Conservation (phyloP, 257 asterid species). For the Henckelia pumila region DNA sequence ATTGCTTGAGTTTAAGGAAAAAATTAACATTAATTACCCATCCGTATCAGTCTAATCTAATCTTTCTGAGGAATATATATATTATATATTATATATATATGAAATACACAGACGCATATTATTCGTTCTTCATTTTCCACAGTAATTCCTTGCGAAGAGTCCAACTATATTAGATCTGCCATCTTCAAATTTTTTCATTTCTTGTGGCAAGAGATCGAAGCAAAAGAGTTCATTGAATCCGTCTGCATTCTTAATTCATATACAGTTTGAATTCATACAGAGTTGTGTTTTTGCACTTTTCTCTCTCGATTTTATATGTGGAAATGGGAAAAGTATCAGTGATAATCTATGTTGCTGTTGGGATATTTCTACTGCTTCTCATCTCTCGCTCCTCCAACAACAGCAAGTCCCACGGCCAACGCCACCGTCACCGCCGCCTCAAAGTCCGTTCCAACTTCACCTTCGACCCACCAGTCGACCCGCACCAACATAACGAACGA, state of each 20-base stretch:
- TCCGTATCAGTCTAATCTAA: too few relatives aligned
- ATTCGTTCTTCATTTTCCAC: background rate
- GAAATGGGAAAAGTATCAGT: conserved; percentile 71
- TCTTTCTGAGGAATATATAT: too few relatives aligned
- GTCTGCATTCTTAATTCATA: background rate
- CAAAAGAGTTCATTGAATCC: background rate
- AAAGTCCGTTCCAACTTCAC: conserved; percentile 84
- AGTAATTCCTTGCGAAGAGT: background rate
- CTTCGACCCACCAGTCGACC: conserved; percentile 36
- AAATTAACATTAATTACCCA: too few relatives aligned
- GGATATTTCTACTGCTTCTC: conserved; percentile 54
- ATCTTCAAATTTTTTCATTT: background rate
- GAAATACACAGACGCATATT: too few relatives aligned
- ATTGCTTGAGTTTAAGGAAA: too few relatives aligned
- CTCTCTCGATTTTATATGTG: conserved; percentile 29
- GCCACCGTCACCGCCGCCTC: conserved; percentile 81
- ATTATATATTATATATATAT: too few relatives aligned
- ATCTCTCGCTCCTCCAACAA: conserved; percentile 65
- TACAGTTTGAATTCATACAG: background rate
- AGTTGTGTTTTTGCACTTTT: background rate
- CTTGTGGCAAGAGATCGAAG: background rate
- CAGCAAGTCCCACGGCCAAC: conserved; percentile 33
- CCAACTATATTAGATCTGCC: background rate
- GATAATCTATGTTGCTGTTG: conserved; percentile 64
- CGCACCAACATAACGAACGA: conserved; percentile 36